Evolutionary conservation across 2,329 filamentous ascomycete genomes (phyloP).

Genomic region (Hortaea werneckii): DNA sequence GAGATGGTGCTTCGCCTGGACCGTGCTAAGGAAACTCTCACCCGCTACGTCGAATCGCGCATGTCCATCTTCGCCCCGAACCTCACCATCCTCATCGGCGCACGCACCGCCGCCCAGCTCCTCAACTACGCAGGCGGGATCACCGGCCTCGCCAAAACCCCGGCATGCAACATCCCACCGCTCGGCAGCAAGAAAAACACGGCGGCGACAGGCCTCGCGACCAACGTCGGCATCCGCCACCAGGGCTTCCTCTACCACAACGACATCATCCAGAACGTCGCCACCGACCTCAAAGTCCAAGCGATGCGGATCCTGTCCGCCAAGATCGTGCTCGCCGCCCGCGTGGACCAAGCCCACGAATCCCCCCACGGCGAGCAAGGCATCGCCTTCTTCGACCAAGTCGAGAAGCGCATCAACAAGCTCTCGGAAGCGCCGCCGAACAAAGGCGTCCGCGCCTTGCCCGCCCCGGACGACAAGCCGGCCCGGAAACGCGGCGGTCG

Average conservation of each 20-base stretch:
- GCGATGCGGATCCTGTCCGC: conserved; percentile 90
- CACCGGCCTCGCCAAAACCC: conserved; percentile 79
- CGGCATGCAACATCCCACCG: conserved; percentile 82
- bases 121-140: conserved; percentile 88
- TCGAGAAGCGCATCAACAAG: conserved; percentile 80
- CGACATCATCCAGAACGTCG: conserved; percentile 74
- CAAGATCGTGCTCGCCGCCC: conserved; percentile 86
- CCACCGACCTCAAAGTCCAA: conserved; percentile 78
- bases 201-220: conserved; percentile 66
- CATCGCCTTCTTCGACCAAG: conserved; percentile 70
- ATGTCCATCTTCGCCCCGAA: conserved; percentile 97
- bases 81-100: conserved; percentile 79
- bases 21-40: conserved; percentile 73
- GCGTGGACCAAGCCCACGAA: conserved; percentile 77
- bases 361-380: conserved; percentile 74
- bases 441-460: conserved; percentile 75
- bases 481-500: conserved; percentile 84
- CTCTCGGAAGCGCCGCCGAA: conserved; percentile 85
- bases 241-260: conserved; percentile 92
- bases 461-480: conserved; percentile 90
- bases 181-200: conserved; percentile 83
- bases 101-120: conserved; percentile 88
- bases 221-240: conserved; percentile 80
- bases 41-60: conserved; percentile 89
- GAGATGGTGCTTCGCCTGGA: conserved; percentile 83